Base-by-base conservation (phyloP, 345 rosid species). In the Carallia brachiata region DNA sequence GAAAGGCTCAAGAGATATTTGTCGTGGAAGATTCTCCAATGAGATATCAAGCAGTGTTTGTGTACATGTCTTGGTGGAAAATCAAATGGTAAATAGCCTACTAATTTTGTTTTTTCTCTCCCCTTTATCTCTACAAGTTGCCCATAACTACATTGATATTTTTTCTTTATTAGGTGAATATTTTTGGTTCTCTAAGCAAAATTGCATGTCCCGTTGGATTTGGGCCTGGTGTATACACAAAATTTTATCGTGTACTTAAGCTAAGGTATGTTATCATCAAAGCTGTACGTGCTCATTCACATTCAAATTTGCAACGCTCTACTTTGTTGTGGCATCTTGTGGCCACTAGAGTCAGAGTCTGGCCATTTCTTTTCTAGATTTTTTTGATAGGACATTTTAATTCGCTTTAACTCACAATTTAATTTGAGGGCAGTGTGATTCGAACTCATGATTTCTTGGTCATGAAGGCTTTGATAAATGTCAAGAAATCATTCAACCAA, bases 221-320 rank as follows among this genome's bases (percentile, higher is more conserved):
- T 66, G 89, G 91, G 44, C 82, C 88, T 58, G 89, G 91, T 67
- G 82, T 64, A 27, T 80, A 78, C 72, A 96, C 94, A 58, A 87
- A 92, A 16, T 93, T 93, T 79, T 81, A 87, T 70, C 84, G 94
- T 60, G 67, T 93, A 77, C 91, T 89, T 66, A 73, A 78, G 67
- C 68, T 71, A 16, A 67, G 91, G 98, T 93, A 82, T 72, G 67
- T 67, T 23, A 37, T 69, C 36, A 57, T 34, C 52, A 65, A 66
- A 65, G 69, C 13, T 53, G 55, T 52, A 52, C 13, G 48, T 36
- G 9, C 56, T 57, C 69, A 27, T 50, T 50, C 23, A 44, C 28
- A 57, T 68, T 47, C 60, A 23, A 37, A 54, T 54, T 44, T 10
- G 6, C 61, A 64, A 13, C 56, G 5, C 65, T 47, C 17, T 23